phyloP scores from a whole-genome alignment of 1,284 basidiomycete species.

The Ganoderma leucocontextum region DNA sequence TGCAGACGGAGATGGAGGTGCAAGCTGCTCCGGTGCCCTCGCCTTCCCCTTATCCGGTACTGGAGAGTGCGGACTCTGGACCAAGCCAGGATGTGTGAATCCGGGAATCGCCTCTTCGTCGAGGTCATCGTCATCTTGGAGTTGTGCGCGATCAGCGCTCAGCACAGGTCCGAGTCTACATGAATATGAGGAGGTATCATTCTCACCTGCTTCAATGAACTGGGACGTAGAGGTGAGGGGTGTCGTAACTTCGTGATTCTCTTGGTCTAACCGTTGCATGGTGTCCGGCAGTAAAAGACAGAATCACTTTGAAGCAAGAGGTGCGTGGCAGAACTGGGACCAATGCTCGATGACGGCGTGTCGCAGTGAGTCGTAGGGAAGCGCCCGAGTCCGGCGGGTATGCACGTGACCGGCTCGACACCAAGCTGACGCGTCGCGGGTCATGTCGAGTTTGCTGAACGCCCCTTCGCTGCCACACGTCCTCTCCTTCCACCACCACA shows the following conservation, averaged over 20 bases:
- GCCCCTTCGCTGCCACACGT: slow-evolving; percentile 42
- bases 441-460: slow-evolving; percentile 34
- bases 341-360: slow-evolving; percentile 2
- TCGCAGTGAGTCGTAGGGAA: slow-evolving; percentile 6
- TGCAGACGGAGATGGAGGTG: slow-evolving; percentile 49
- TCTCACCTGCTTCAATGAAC: slow-evolving; percentile 76
- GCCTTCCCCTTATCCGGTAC: slow-evolving; percentile 71
- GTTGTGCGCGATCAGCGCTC: slow-evolving; percentile 2
- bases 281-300: neutral
- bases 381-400: slow-evolving; percentile 14
- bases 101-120: slow-evolving; percentile 82
- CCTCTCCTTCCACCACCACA: slow-evolving; percentile 20
- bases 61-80: slow-evolving; percentile 44
- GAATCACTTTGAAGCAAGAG: neutral
- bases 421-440: slow-evolving; percentile 69
- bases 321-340: slow-evolving; percentile 4
- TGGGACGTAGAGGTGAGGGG: slow-evolving; percentile 73
- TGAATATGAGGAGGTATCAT: neutral
- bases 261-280: slow-evolving; percentile 39
- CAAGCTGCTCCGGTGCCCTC: slow-evolving; percentile 67
- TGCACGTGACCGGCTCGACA: slow-evolving; percentile 31
- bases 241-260: slow-evolving; percentile 42
- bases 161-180: neutral
- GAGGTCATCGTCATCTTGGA: slow-evolving; percentile 80
- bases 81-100: slow-evolving; percentile 69